Evolutionary conservation across 208 protist species (phyloP), one percentile per base, ranked within the genome.

Genomic region (Crithidia sp.): DNA sequence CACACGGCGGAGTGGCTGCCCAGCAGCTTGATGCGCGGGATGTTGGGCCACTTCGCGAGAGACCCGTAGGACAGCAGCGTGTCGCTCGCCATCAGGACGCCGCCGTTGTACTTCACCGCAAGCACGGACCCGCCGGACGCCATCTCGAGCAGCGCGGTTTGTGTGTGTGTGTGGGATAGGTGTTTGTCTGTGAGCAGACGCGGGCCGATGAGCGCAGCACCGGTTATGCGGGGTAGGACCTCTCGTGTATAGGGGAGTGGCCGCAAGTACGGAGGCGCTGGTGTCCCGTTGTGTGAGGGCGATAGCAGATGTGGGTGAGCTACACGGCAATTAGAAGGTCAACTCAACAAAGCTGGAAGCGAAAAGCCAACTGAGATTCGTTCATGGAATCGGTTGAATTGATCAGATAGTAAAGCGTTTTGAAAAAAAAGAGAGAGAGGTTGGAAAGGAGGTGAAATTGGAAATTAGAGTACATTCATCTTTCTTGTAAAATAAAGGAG

Each of bases 41-140:
- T 91, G 52, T 89, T 91, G 10, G 93, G 92, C 90, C 98, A 99
- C 69, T 98, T 98, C 12, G 98, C 98, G 39, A 99, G 76, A 9
- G 93, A 98, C 41, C 98, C 98, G 79, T 99, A 99, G 52, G 98
- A 99, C n/a, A 94, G 85, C 44, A 99, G 88, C 17, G 98, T 99
- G 81, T 99, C 98, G 8, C 90, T 79, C 28, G 96, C 97, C 52
- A 99, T 78, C 41, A 99, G 78, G 16, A 99, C 97, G 62, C 98
- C 98, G 71, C 92, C 98, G 66, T 98, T 95, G 85, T 98, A 99
- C 90, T 99, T 98, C 57, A 99, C 80, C 45, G 83, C 98, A 71
- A 99, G 76, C n/a, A 99, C 95, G 54, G 95, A 98, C 12, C 96
- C 97, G 74, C 98, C 98, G 55, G 97, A 98, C 12, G 98, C 96